These are phyloP conservation scores for Aspergillus niger DNA, from an alignment of 2,329 filamentous ascomycete genomes.

Conservation along the genomic window DNA sequence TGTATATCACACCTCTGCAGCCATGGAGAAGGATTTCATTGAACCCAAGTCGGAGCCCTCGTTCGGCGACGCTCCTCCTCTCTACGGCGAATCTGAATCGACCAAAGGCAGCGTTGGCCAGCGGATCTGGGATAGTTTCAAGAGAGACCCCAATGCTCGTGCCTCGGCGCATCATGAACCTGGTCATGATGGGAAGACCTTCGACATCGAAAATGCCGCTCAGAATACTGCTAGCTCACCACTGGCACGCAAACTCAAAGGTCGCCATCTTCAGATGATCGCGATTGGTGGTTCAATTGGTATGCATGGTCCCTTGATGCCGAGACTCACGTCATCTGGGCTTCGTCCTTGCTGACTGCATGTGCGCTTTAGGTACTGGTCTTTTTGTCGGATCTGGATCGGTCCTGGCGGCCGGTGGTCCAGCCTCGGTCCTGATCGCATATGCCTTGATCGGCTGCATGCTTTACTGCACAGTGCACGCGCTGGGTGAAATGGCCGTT, in stretches of 20 bases:
- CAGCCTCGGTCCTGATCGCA: slow-evolving; percentile 75
- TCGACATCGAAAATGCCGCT: slow-evolving; percentile 64
- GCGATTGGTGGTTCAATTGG: slow-evolving; percentile 91
- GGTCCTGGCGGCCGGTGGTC: slow-evolving; percentile 71
- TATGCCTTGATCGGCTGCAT: slow-evolving; percentile 79
- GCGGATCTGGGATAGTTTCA: slow-evolving; percentile 47
- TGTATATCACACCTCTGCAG: neutral
- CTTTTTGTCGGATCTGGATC: slow-evolving; percentile 82
- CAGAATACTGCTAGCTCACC: slow-evolving; percentile 70
- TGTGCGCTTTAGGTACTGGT: slow-evolving; percentile 63
- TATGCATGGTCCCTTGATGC: slow-evolving; percentile 33
- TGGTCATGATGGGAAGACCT: slow-evolving; percentile 57
- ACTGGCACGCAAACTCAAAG: slow-evolving; percentile 75
- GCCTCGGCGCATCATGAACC: slow-evolving; percentile 36
- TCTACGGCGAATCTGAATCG: slow-evolving; percentile 34
- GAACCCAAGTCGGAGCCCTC: slow-evolving; percentile 28
- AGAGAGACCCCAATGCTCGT: slow-evolving; percentile 47
- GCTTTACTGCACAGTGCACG: slow-evolving; percentile 90
- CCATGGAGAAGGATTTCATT: slow-evolving; percentile 38
- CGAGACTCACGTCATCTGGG: neutral
- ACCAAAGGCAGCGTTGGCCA: slow-evolving; percentile 26
- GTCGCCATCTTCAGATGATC: slow-evolving; percentile 93
- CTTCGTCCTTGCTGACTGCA: slow-evolving; percentile 15
- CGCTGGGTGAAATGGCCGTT: slow-evolving; percentile 87
- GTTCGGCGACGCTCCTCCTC: slow-evolving; percentile 28